Percentiles rank a stretch among this genome's conserved stretches.
These are phyloP conservation scores for Beauveria australis DNA, from an alignment of 2,329 filamentous ascomycete genomes.

Conservation along the genomic window DNA sequence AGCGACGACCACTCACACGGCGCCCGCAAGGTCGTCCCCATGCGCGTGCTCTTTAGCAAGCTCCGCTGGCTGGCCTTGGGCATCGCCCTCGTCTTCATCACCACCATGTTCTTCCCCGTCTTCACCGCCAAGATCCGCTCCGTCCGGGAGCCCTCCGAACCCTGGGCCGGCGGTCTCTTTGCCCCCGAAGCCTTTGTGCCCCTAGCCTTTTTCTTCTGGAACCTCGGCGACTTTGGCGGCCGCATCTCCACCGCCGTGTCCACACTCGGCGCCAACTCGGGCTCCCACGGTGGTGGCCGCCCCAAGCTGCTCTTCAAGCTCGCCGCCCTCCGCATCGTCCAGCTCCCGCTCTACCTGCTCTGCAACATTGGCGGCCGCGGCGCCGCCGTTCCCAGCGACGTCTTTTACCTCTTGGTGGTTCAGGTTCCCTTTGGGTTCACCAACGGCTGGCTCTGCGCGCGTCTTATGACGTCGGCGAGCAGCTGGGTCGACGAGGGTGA, in stretches of 20 bases:
- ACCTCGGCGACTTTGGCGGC: constrained; percentile 74
- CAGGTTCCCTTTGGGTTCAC: constrained; percentile 76
- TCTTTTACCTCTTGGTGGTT: constrained; percentile 79
- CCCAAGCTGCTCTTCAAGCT: constrained; percentile 62
- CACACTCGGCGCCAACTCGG: constrained; percentile 16
- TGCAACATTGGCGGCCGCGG: constrained; percentile 80
- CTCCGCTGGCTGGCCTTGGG: constrained; percentile 70
- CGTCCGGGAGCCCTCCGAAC: constrained; percentile 22
- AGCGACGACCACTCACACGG: constrained; percentile 44
- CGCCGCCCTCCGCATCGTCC: constrained; percentile 55
- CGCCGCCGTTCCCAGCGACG: constrained; percentile 66
- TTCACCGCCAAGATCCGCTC: constrained; percentile 64
- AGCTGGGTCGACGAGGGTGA: constrained; percentile 77
- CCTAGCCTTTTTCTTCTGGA: constrained; percentile 88
- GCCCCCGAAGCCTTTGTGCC: constrained; percentile 77
- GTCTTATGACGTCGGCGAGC: constrained; percentile 83
- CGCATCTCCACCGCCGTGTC: constrained; percentile 58
- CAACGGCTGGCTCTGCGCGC: constrained; percentile 81
- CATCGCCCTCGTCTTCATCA: constrained; percentile 69
- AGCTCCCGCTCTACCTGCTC: constrained; percentile 78
- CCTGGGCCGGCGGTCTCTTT: constrained; percentile 47
- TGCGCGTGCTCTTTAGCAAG: constrained; percentile 64
- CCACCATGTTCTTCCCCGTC: constrained; percentile 93
- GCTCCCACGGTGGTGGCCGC: constrained; percentile 34
- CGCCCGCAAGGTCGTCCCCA: constrained; percentile 40